Evolutionary conservation across 169 alveolate species (phyloP), one percentile per base, ranked within the genome.

Genomic region (Eimeria sp.): DNA sequence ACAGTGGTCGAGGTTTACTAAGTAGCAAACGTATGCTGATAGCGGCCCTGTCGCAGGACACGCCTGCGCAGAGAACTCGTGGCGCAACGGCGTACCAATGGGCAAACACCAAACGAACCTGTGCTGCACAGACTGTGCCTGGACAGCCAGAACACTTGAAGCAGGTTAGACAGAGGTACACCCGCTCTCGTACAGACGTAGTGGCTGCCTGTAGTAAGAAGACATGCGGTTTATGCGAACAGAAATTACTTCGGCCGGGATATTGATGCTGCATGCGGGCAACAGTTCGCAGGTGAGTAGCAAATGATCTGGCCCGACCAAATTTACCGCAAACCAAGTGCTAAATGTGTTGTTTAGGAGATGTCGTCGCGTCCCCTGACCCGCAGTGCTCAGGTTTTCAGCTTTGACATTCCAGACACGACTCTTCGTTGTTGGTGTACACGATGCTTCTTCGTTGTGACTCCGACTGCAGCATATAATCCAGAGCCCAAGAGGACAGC

Each of bases 231-330:
- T 40, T 57, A 45, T 78, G 51, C 65, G 30, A 76, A 43, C 82
- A 97, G 99, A 80, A 97, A 98, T 89, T 97, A 97, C 92, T 98
- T 97, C 73, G 99, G 99, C 20, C 96, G 97, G 91, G 80, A 97
- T 40, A 98, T 98, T 57, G 99, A 98, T 73, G 99, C 99, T 3
- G 99, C 99, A 22, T 98, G 99, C 67, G 99, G 99, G 57, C 99
- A 98, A 70, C 97, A 86, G 82, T 86, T 27, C 72, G 93, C 93
- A 30, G 76, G 93, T 86, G 82, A 34, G 93, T 30, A 4, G 25
- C 22, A 43, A 16, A 43, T 51, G 54, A 80, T 51, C 67, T 13
- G 47, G 91, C 87, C 43, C 43, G 65, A 45, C 57, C 14, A 57
- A 34, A 20, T 63, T 34, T 25, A 10, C 11, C 61, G 30, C 61